These are phyloP conservation scores for Cyclospora cayetanensis DNA, from an alignment of 169 alveolate genomes.

Conservation along the genomic window DNA sequence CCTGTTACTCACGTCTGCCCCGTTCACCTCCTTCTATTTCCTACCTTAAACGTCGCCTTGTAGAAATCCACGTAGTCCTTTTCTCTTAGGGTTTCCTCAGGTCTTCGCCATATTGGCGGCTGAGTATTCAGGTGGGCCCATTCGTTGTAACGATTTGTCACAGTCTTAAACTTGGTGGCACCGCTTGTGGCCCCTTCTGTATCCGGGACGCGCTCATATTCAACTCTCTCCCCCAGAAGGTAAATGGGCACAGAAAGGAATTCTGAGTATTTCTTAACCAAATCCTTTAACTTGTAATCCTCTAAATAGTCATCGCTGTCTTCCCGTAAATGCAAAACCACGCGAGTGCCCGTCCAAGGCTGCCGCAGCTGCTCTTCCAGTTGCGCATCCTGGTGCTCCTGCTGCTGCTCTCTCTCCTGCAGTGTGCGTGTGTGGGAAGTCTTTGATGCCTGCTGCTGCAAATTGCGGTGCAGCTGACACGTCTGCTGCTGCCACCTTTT, in stretches of 20 bases:
- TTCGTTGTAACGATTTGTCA: constrained; percentile 78
- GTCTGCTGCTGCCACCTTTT: neutral
- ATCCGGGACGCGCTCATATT: constrained; percentile 90
- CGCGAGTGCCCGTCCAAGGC: constrained; percentile 95
- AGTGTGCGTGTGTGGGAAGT: neutral
- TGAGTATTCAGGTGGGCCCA: constrained; percentile 94
- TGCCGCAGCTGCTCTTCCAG: constrained; percentile 75
- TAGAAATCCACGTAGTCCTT: constrained; percentile 97
- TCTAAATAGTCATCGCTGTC: constrained; percentile 98
- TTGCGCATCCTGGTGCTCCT: constrained; percentile 77
- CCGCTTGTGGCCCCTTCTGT: constrained; percentile 78
- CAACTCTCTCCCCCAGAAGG: constrained; percentile 90
- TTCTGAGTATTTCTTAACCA: constrained; percentile 96
- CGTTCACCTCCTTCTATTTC: neutral
- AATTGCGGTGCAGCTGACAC: neutral
- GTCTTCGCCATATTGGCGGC: constrained; percentile 98
- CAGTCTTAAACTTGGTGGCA: constrained; percentile 74
- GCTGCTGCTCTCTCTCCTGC: constrained; percentile 62
- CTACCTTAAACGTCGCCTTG: constrained; percentile 93
- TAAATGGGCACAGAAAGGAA: constrained; percentile 98
- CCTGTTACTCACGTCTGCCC: neutral
- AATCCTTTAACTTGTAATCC: constrained; percentile 91
- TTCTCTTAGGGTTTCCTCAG: constrained; percentile 93
- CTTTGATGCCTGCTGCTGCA: constrained; percentile 18
- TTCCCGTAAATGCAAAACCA: constrained; percentile 95